Evolutionary conservation across 1,284 basidiomycete species (phyloP), one percentile per base, ranked within the genome.

Genomic region (Tetrapyrgos nigripes): DNA sequence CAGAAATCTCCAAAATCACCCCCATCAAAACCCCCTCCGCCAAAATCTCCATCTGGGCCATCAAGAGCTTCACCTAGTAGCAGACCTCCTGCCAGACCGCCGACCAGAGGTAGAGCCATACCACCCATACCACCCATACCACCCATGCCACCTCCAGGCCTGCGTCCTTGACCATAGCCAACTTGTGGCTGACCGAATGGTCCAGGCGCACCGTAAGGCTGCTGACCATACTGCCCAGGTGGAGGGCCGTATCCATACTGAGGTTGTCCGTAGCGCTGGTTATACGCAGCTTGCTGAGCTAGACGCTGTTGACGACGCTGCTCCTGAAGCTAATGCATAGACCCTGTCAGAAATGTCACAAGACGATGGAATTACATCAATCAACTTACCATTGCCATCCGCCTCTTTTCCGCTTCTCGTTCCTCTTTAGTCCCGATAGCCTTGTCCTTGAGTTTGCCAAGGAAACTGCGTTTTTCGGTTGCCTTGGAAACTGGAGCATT

Each of bases 381-480:
- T 50, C 13, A n/a, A 67, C 72, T 59, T 62, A 81, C 82, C 68
- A 73, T 66, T 55, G 76, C 66, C 57, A 71, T 67, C 8, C 69
- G 58, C 6, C 66, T 67, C 62, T 73, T 81, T 26, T 79, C 76
- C 43, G 77, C 79, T 65, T 86, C 83, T 21, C 86, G 76, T 67
- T 88, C 85, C 64, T 88, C 86, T 68, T 84, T 86, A 1, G 85
- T 87, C 0, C 84, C 83, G 19, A 85, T 81, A 0, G 83, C 76
- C 64, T 83, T 86, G 64, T 88, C 85, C 68, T 86, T 89, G 62
- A 89, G 58, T 66, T 80, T 85, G 1, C 79, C 81, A 60, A 89
- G 77, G 63, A 50, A 50, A 6, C 48, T 28, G 8, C 48, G 9
- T 31, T 50, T 50, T 21, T 31, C 10, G 19, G 24, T 24, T 2